phyloP scores from a whole-genome alignment of 2,329 filamentous ascomycete species.

The Talaromyces sp. region DNA sequence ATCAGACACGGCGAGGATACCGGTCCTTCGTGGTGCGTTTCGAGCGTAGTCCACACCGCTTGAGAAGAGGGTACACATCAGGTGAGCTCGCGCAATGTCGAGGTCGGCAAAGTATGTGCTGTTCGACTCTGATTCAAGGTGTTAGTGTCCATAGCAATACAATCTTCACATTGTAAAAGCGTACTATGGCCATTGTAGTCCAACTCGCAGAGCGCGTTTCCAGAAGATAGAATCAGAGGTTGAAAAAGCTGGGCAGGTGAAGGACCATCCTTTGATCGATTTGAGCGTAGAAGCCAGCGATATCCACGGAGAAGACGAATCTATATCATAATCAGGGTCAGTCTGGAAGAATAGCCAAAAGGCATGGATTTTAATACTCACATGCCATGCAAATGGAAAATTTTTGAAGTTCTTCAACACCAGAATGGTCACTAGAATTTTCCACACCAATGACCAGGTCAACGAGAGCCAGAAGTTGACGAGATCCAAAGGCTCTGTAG shows the following conservation, averaged over 20 bases:
- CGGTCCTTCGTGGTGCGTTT: slow-evolving; percentile 16
- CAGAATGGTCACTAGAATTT: slow-evolving; percentile 10
- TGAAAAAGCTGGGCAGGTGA: slow-evolving; percentile 19
- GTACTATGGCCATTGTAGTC: slow-evolving; percentile 23
- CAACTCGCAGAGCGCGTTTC: slow-evolving; percentile 18
- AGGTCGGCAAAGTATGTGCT: slow-evolving; percentile 56
- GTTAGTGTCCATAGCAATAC: neutral
- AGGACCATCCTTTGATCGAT: slow-evolving; percentile 16
- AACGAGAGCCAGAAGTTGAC: slow-evolving; percentile 14
- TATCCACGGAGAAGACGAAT: slow-evolving; percentile 20
- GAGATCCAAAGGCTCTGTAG: slow-evolving; percentile 14
- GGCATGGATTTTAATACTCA: slow-evolving; percentile 4
- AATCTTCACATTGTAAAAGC: neutral
- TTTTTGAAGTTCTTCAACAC: slow-evolving; percentile 19
- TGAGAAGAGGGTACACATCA: slow-evolving; percentile 36
- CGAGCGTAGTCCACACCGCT: slow-evolving; percentile 20
- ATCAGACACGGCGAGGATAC: slow-evolving; percentile 17
- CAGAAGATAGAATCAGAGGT: slow-evolving; percentile 19
- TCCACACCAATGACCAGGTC: slow-evolving; percentile 18
- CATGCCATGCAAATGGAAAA: slow-evolving; percentile 21
- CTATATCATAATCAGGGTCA: neutral
- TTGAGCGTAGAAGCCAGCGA: slow-evolving; percentile 18
- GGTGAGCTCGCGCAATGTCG: slow-evolving; percentile 51
- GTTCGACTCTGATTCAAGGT: slow-evolving; percentile 42
- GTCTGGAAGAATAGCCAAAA: neutral